Evolutionary conservation across 2,329 filamentous ascomycete genomes (phyloP), one percentile per base, ranked within the genome.

Genomic region (Phyllosticta citrichinensis): DNA sequence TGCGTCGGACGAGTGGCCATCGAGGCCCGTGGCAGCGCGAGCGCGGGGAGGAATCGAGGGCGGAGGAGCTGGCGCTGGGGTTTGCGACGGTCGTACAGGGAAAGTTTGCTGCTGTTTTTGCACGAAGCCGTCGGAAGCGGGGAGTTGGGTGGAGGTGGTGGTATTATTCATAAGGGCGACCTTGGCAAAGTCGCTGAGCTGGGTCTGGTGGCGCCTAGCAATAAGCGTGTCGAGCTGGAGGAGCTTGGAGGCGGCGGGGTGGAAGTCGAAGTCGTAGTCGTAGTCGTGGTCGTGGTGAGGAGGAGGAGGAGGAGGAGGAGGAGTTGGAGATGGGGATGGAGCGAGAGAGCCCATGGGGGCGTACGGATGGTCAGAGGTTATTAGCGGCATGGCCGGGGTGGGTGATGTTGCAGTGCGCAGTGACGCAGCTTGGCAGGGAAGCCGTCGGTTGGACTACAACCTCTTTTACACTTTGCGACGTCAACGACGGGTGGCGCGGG

Each of bases 101-200:
- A 47, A n/a, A n/a, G 40, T 47, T 47, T 47, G 40, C 64, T 55
- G 57, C 20, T 64, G 59, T 2, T 47, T 47, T 47, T 47, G 40
- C 5, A 47, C 40, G 40, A 47, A 47, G 40, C 40, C 40, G 40
- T 47, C 40, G 63, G 64, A 57, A 61, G 62, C 63, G 66, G 58
- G 66, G 64, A 66, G 65, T 11, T 64, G 55, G 67, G 63, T 56
- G 12, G 51, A 40, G 51, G 60, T 52, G 50, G 57, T 56, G 57
- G 56, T 52, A 62, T 60, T 58, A 53, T 73, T 77, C 75, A 80
- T 79, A 68, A 80, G 77, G 67, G 77, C 78, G 67, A 76, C 76
- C 71, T 77, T 77, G 56, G 80, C 79, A 66, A 79, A 76, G 63
- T 70, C 68, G 58, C 78, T 80, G 69, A 79, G 79, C 67, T 80